Percentiles rank a stretch among this genome's conserved stretches.
These are phyloP conservation scores for Pseudevernia furfuracea DNA, from an alignment of 495 filamentous ascomycete species.

Conservation along the genomic window DNA sequence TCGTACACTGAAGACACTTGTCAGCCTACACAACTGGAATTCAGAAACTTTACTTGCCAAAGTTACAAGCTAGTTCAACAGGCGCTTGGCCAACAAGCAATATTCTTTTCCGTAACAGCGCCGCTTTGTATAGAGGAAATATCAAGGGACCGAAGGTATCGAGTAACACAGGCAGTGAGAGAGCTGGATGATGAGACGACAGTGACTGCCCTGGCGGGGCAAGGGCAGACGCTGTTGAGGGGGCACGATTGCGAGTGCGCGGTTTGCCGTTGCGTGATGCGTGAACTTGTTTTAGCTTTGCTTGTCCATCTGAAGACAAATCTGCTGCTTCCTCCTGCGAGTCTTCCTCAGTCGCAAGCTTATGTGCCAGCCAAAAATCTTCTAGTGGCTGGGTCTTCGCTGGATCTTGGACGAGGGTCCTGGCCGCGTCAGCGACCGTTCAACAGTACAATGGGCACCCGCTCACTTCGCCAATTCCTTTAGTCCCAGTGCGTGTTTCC, in stretches of 20 bases:
- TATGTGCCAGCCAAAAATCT: constrained; percentile 69
- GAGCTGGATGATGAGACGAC: constrained; percentile 74
- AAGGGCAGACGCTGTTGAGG: constrained; percentile 53
- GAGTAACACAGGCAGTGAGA: constrained; percentile 66
- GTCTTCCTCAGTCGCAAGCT: constrained; percentile 42
- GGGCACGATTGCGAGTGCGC: constrained; percentile 44
- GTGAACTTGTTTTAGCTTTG: constrained; percentile 9
- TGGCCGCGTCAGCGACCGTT: constrained; percentile 24
- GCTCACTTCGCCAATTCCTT: constrained; percentile 65
- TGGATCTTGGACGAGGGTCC: constrained; percentile 46
- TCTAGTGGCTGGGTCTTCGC: constrained; percentile 55
- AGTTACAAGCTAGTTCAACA: constrained; percentile 78
- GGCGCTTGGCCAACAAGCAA: constrained; percentile 77
- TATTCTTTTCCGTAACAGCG: constrained; percentile 78
- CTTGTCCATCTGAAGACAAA: constrained; percentile 11
- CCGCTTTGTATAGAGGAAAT: constrained; percentile 85
- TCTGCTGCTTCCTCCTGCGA: constrained; percentile 23
- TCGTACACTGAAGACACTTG: constrained; percentile 61
- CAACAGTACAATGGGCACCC: neutral
- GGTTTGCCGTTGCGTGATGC: constrained; percentile 35
- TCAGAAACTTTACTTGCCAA: constrained; percentile 48
- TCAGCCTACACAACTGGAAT: constrained; percentile 19
- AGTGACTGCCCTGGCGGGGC: constrained; percentile 62
- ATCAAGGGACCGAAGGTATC: constrained; percentile 83
- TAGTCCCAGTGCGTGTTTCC: constrained; percentile 74